Evolutionary conservation across 768 basidiomycete genomes (phyloP).

Genomic region (Dentipellis sp.): DNA sequence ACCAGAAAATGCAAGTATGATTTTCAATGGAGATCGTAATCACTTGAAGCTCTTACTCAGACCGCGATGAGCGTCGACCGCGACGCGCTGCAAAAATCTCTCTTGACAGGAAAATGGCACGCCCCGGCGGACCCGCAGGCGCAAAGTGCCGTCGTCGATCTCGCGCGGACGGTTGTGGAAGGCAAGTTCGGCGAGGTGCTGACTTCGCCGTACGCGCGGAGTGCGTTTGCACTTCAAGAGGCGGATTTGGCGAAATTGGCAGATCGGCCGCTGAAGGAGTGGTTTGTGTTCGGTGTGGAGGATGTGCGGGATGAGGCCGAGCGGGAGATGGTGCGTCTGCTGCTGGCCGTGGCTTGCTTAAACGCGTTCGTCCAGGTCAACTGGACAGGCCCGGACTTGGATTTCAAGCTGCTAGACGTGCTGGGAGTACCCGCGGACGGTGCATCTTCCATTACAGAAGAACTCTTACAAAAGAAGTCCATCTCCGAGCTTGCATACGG

Average conservation of each 20-base stretch:
- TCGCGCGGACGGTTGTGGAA: constrained; percentile 48
- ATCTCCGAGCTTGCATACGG: constrained; percentile 69
- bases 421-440: constrained; percentile 24
- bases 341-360: constrained; percentile 68
- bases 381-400: constrained; percentile 91
- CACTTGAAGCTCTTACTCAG: neutral
- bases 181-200: constrained; percentile 49
- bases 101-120: constrained; percentile 43
- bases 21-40: neutral
- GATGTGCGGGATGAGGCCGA: constrained; percentile 27
- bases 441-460: constrained; percentile 27
- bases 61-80: constrained; percentile 7
- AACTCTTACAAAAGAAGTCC: constrained; percentile 53
- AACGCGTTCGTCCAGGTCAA: constrained; percentile 90
- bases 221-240: constrained; percentile 25
- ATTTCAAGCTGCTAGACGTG: constrained; percentile 37
- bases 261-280: constrained; percentile 27
- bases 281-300: constrained; percentile 23
- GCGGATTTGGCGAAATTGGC: constrained; percentile 19
- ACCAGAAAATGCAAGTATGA: neutral
- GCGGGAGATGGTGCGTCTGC: constrained; percentile 47
- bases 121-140: constrained; percentile 20
- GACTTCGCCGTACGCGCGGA: constrained; percentile 25
- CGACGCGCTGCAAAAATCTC: constrained; percentile 39
- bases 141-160: constrained; percentile 23